Conservation (phyloP, 441 rosid genomes). For the Croton setiger region DNA sequence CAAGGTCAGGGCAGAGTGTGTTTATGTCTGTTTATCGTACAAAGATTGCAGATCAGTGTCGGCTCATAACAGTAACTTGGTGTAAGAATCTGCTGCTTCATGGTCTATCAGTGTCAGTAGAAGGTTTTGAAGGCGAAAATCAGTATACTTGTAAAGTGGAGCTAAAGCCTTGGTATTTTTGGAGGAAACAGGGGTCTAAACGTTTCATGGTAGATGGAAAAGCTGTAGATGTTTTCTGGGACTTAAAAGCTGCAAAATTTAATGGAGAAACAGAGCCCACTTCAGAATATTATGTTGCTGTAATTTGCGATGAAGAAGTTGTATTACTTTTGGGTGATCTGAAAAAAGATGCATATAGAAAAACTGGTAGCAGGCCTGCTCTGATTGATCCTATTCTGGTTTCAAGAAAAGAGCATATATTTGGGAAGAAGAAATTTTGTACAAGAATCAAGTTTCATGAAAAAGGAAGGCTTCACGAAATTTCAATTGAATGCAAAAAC, state of each 20-base stretch:
- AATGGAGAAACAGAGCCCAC: slow-evolving; percentile 50
- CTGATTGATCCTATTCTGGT: slow-evolving; percentile 42
- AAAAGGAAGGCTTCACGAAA: slow-evolving; percentile 38
- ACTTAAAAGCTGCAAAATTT: slow-evolving; percentile 48
- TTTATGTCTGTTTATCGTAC: slow-evolving; percentile 58
- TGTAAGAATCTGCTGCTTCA: slow-evolving; percentile 52
- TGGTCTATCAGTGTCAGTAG: slow-evolving; percentile 47
- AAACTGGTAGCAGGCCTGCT: slow-evolving; percentile 50
- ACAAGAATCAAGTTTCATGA: slow-evolving; percentile 40
- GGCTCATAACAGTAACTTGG: slow-evolving; percentile 50
- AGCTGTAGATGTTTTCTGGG: slow-evolving; percentile 41
- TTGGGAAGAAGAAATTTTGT: slow-evolving; percentile 45
- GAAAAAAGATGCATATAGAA: slow-evolving; percentile 51
- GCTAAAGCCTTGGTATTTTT: slow-evolving; percentile 53
- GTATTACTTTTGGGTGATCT: slow-evolving; percentile 46
- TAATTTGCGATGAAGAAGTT: slow-evolving; percentile 44
- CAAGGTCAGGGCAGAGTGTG: slow-evolving; percentile 62
- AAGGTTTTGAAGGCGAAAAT: slow-evolving; percentile 32
- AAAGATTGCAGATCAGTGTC: slow-evolving; percentile 56
- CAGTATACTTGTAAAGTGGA: slow-evolving; percentile 47
- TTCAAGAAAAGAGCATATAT: slow-evolving; percentile 46
- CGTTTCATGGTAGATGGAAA: slow-evolving; percentile 36
- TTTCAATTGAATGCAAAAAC: slow-evolving; percentile 49
- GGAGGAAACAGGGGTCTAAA: slow-evolving; percentile 54
- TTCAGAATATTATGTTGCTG: slow-evolving; percentile 46